Evolutionary conservation across 1,284 basidiomycete genomes (phyloP), one percentile per base, ranked within the genome.

Genomic region (Neonothopanus nambi): DNA sequence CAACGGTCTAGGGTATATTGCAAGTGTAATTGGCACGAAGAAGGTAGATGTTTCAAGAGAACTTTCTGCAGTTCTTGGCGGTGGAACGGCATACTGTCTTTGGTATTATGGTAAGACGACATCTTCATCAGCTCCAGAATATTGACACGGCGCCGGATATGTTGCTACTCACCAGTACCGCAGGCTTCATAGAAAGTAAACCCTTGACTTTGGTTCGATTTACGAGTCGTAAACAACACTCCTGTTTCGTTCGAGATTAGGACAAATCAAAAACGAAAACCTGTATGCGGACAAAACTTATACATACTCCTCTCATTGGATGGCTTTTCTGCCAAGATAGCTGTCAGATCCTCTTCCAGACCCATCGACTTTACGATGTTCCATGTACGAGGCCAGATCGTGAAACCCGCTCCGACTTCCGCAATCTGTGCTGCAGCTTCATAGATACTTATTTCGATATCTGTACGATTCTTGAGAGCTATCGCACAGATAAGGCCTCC

Each of bases 31-130:
- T 37, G 35, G 54, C 65, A 71, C 9, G 60, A 63, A 1, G 65
- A 42, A 2, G 69, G 58, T n/a, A 78, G 55, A 47, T 70, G 60
- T 3, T 67, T 60, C 17, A 76, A 63, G 23, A 80, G 59, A 21
- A 70, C 63, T 13, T 62, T 53, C 41, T 78, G 76, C 41, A 80
- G 73, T 53, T 77, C 74, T 8, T 74, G 70, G 26, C 78, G 73
- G 58, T 78, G 78, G 53, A 78, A 65, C 39, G 57, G 66, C 56
- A 75, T 67, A 47, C 73, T 48, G 8, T 33, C 30, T 33, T 11
- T 3, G 2, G 8, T 2, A 33, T 8, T n/a, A n/a, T n/a, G n/a
- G n/a, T n/a, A n/a, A n/a, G n/a, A n/a, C n/a, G n/a, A n/a, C n/a
- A n/a, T n/a, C n/a, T n/a, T n/a, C n/a, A n/a, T n/a, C n/a, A n/a